Conservation (phyloP, 192 early-diverging fungal species). For the Coemansia sp. region DNA sequence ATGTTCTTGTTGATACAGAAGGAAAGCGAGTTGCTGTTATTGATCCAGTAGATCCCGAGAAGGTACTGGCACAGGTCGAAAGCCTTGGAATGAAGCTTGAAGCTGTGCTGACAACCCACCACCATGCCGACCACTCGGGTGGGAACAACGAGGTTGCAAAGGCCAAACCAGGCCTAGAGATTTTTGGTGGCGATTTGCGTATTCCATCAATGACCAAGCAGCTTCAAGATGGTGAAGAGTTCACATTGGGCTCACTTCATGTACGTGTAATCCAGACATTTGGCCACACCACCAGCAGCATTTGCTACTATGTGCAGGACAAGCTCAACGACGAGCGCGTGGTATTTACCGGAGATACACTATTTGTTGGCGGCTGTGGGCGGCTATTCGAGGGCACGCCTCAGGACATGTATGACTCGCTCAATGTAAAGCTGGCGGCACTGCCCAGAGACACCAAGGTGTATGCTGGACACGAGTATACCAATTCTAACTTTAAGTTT, state of each 20-base stretch:
- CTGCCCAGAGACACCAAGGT: slow-evolving; percentile 82
- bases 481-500: slow-evolving; percentile 70
- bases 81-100: slow-evolving; percentile 15
- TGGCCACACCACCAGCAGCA: slow-evolving; percentile 87
- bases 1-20: slow-evolving; percentile 73
- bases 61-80: slow-evolving; percentile 61
- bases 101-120: slow-evolving; percentile 79
- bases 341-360: slow-evolving; percentile 89
- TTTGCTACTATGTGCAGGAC: slow-evolving; percentile 79
- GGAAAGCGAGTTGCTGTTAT: slow-evolving; percentile 71
- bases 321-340: slow-evolving; percentile 56
- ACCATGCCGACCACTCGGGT: slow-evolving; percentile 87
- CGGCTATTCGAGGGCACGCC: slow-evolving; percentile 91
- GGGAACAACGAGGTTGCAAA: slow-evolving; percentile 68
- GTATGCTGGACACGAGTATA: slow-evolving; percentile 96
- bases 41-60: slow-evolving; percentile 83
- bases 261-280: slow-evolving; percentile 74
- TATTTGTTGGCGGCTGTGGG: slow-evolving; percentile 85
- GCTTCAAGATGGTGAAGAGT: slow-evolving; percentile 70
- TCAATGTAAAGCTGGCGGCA: slow-evolving; percentile 63
- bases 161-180: slow-evolving; percentile 60
- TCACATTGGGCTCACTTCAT: slow-evolving; percentile 71
- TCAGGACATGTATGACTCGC: slow-evolving; percentile 78
- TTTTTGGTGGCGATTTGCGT: slow-evolving; percentile 86
- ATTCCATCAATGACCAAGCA: slow-evolving; percentile 76